Percentiles rank a stretch among this genome's conserved stretches.
phyloP scores from a whole-genome alignment of 345 rosid species.

The Barbarea vulgaris region DNA sequence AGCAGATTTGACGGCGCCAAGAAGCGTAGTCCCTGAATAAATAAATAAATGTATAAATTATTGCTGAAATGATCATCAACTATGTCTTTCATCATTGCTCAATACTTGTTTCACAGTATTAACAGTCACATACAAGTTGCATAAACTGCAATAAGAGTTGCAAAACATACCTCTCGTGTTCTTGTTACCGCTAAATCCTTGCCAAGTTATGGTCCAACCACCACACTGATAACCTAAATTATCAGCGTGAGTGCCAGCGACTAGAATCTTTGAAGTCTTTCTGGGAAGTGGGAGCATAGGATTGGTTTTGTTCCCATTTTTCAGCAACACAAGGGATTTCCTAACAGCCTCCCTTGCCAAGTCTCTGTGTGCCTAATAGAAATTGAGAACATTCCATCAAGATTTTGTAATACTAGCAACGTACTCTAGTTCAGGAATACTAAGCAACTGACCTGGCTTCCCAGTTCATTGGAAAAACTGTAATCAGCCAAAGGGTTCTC shows the following conservation, averaged over 20 bases:
- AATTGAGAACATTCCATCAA: conserved; percentile 18
- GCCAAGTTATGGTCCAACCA: conserved; percentile 97
- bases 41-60: neutral
- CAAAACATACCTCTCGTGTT: conserved; percentile 59
- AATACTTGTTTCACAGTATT: neutral
- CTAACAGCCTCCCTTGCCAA: conserved; percentile 97
- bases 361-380: conserved; percentile 75
- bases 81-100: neutral
- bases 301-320: conserved; percentile 67
- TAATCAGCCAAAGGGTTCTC: conserved; percentile 88
- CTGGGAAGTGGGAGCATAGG: conserved; percentile 85
- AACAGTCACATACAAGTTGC: neutral
- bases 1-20: conserved; percentile 64
- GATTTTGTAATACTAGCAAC: conserved; percentile 2
- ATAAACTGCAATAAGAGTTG: neutral
- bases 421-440: neutral
- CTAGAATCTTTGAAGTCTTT: conserved; percentile 73
- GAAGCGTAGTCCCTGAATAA: conserved; percentile 77
- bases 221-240: conserved; percentile 97
- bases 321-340: conserved; percentile 91
- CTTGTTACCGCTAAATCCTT: conserved; percentile 77
- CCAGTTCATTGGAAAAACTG: conserved; percentile 74
- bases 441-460: conserved; percentile 66
- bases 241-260: conserved; percentile 91
- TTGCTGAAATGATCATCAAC: neutral